Evolutionary conservation across 1,284 basidiomycete species (phyloP), one percentile per base, ranked within the genome.

Genomic region (Psilocybe mexicana): DNA sequence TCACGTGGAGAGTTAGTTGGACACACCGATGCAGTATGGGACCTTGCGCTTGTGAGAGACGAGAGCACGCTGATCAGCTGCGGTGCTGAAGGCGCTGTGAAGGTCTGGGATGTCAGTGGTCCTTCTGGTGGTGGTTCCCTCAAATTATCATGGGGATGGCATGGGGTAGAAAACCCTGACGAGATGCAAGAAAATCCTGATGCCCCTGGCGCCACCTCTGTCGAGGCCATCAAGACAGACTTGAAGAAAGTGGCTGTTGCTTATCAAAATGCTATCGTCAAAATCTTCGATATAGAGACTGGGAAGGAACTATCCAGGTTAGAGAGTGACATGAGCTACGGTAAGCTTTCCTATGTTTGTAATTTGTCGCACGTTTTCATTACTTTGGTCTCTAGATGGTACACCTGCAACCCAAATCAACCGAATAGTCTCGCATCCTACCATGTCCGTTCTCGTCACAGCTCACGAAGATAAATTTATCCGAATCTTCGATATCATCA

Each of bases 21-120:
- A 1, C 94, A 97, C 70, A 93, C 93, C 0, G 94, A 98, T 70
- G 93, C 93, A 2, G 91, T 98, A 10, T 98, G 96, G 96, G 96
- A 96, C 69, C 77, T 98, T 50, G 89, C 91, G 25, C 83, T 91
- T 38, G 85, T 86, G 38, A 79, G 86, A 60, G 88, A 89, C 65
- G 88, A 90, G 73, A 84, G 84, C 57, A 86, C 90, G 25, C 80
- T 99, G 28, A 92, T 95, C 52, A 93, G 91, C 63, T 94, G 92
- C 67, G 90, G 92, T 35, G 92, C 95, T 1, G 96, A 98, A 70
- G 96, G 96, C 11, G 79, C 84, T 0, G 90, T 98, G 64, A 97
- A 97, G 73, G 86, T 98, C 7, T 99, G 96, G 96, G 90, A 92
- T 65, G 86, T 92, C 52, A 84, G 84, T 61, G 84, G 82, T 26